Percentiles rank a stretch among this genome's conserved stretches.
Evolutionary conservation across 768 basidiomycete genomes (phyloP).

Genomic region (Neoboletus brunneissimus): DNA sequence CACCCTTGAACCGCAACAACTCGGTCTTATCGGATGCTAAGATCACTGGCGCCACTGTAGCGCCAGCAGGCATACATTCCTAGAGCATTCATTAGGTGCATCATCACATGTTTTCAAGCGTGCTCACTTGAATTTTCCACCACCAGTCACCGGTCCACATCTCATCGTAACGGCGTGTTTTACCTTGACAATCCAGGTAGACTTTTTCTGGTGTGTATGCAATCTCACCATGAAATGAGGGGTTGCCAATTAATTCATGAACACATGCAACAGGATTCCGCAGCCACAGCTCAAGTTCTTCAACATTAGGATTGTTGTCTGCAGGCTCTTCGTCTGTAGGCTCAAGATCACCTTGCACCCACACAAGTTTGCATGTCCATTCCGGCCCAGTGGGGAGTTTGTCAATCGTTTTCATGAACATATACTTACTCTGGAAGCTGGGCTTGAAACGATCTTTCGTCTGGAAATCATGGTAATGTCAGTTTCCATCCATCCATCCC

Average conservation of each 20-base stretch:
- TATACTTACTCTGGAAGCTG: not conserved
- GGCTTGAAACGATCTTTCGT: no score
- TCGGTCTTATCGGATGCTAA: not conserved
- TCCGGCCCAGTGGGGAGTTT: not conserved
- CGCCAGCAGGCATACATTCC: not conserved
- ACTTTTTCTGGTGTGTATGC: not conserved
- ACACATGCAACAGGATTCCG: not conserved
- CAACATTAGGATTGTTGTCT: not conserved
- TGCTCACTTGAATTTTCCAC: not conserved
- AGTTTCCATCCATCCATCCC: no score
- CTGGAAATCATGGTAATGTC: no score
- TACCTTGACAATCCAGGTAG: not conserved
- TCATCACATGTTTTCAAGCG: not conserved
- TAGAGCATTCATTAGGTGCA: not conserved
- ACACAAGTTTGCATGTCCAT: not conserved
- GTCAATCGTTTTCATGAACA: not conserved
- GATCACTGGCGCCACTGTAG: not conserved
- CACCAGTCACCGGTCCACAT: not conserved
- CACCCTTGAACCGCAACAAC: not conserved
- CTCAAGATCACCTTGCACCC: not conserved
- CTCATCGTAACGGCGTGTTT: not conserved
- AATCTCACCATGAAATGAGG: not conserved
- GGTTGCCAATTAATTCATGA: not conserved
- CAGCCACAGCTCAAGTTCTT: not conserved
- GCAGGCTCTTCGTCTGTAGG: not conserved